These are phyloP conservation scores for Thermothelomyces thermophilus DNA, from an alignment of 2,329 filamentous ascomycete species.

Conservation along the genomic window DNA sequence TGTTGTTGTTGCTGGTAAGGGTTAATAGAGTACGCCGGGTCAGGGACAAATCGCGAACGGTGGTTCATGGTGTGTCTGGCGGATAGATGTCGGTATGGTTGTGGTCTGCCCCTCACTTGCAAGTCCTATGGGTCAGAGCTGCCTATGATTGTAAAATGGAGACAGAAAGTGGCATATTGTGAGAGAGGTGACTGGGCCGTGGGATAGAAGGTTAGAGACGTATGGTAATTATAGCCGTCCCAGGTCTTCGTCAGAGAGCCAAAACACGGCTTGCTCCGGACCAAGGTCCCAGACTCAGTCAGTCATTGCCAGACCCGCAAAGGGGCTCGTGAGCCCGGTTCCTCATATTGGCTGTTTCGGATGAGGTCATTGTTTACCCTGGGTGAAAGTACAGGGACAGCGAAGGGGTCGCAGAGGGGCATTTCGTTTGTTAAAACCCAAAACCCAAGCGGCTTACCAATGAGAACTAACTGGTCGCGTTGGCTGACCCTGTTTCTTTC, in stretches of 20 bases:
- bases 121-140: constrained; percentile 1
- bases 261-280: constrained; percentile 10
- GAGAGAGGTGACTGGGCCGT: constrained; percentile 6
- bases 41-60: constrained; percentile 15
- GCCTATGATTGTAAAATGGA: constrained; percentile 4
- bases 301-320: background rate
- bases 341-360: background rate
- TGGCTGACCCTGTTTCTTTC: too few species aligned
- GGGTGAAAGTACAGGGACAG: background rate
- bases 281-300: constrained; percentile 6
- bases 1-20: constrained; percentile 11
- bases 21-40: constrained; percentile 8
- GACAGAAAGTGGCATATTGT: background rate
- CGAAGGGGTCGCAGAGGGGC: background rate
- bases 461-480: too few species aligned
- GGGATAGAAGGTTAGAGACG: constrained; percentile 2
- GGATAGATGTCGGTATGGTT: background rate
- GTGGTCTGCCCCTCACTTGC: background rate
- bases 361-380: background rate
- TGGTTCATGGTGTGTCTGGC: constrained; percentile 16
- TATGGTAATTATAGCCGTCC: constrained; percentile 16
- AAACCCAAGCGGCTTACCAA: too few species aligned
- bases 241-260: constrained; percentile 5
- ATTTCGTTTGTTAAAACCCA: too few species aligned
- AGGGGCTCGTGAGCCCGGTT: background rate